These are phyloP conservation scores for Pelargonium cotyledonis DNA, from an alignment of 441 rosid species.

Conservation along the genomic window DNA sequence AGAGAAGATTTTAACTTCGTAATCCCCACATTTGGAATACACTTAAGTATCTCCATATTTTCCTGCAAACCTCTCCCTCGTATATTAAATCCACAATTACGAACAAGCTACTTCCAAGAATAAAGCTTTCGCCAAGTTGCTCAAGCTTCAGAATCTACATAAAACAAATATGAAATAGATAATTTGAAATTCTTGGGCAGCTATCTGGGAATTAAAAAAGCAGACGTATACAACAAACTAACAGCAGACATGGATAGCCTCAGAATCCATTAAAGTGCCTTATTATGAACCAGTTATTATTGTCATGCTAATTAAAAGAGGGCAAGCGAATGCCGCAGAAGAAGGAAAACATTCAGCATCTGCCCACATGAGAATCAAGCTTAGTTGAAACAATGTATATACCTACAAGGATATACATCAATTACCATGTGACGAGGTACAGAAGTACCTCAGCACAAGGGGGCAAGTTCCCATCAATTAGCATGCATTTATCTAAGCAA, in stretches of 20 bases:
- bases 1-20: conserved; percentile 13
- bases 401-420: no score
- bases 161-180: conserved; percentile 8
- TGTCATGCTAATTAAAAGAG: background rate
- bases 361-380: no score
- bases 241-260: conserved; percentile 11
- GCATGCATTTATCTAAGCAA: background rate
- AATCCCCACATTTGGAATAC: conserved; percentile 12
- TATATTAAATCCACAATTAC: conserved; percentile 11
- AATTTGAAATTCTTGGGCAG: conserved; percentile 11
- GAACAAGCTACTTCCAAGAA: conserved; percentile 18
- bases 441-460: background rate
- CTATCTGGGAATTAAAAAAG: background rate
- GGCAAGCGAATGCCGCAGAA: no score
- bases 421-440: no score
- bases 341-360: no score
- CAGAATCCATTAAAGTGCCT: conserved; percentile 6
- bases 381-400: no score
- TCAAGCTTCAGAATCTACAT: conserved; percentile 32
- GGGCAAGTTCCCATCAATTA: background rate
- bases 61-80: conserved; percentile 13
- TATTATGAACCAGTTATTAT: conserved; percentile 8
- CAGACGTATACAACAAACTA: conserved; percentile 8
- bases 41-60: conserved; percentile 6
- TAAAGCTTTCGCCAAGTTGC: conserved; percentile 16